phyloP scores from a whole-genome alignment of 2,329 filamentous ascomycete species.

The Aspergillus spinulosporus region DNA sequence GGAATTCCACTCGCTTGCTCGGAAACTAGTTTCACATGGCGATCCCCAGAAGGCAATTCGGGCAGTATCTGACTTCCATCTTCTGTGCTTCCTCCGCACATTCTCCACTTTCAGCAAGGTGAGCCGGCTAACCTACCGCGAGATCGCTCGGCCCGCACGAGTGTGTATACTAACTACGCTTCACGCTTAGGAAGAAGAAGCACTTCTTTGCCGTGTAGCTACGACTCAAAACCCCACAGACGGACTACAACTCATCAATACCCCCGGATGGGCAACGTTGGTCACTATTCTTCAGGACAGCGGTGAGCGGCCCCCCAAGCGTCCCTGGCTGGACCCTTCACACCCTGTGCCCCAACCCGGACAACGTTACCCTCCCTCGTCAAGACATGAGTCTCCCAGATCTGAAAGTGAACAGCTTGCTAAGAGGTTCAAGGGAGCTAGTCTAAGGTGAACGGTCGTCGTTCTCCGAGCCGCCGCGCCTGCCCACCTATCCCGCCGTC shows the following conservation, averaged over 20 bases:
- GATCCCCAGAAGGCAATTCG: conserved; percentile 63
- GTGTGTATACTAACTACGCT: background rate
- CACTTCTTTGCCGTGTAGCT: conserved; percentile 80
- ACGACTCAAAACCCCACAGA: conserved; percentile 77
- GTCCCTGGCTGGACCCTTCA: conserved; percentile 46
- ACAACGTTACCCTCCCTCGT: conserved; percentile 37
- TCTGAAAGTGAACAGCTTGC: conserved; percentile 60
- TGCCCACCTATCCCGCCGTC: background rate
- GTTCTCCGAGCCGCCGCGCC: conserved; percentile 5
- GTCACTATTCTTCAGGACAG: conserved; percentile 91
- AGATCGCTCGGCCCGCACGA: background rate
- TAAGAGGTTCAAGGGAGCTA: conserved; percentile 66
- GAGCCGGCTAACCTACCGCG: conserved; percentile 31
- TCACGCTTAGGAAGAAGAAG: conserved; percentile 76
- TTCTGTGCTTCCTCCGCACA: conserved; percentile 81
- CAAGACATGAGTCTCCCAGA: conserved; percentile 42
- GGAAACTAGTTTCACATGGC: conserved; percentile 67
- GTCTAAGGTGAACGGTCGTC: conserved; percentile 44
- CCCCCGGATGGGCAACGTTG: conserved; percentile 90
- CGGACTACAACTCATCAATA: conserved; percentile 78
- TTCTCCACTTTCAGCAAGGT: conserved; percentile 86
- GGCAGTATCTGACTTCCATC: conserved; percentile 87
- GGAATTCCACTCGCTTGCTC: conserved; percentile 68
- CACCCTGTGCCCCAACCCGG: conserved; percentile 34
- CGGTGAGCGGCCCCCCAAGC: conserved; percentile 93